Percentiles rank a stretch among this genome's conserved stretches.
phyloP scores from a whole-genome alignment of 2,329 filamentous ascomycete species.

The Ascochyta fabae region DNA sequence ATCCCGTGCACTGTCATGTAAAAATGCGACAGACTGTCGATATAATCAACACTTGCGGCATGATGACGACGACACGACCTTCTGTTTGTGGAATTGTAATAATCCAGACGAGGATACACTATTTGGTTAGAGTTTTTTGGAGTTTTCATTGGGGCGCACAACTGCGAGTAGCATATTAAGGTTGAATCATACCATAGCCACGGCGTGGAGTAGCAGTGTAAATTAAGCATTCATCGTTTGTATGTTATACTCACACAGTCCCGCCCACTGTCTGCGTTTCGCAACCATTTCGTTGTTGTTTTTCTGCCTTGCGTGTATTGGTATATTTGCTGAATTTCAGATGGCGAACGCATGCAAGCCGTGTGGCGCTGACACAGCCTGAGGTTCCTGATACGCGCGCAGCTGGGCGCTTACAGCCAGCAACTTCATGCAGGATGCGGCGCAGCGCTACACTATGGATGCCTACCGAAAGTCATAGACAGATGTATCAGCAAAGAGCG shows the following conservation, averaged over 20 bases:
- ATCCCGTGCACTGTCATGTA: slow-evolving; percentile 50
- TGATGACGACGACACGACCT: slow-evolving; percentile 5
- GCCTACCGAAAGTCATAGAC: background rate
- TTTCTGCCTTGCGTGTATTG: too few relatives aligned
- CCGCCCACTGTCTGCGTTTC: too few relatives aligned
- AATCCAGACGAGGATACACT: background rate
- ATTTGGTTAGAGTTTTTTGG: background rate
- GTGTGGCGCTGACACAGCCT: background rate
- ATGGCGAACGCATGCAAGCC: too few relatives aligned
- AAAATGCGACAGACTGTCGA: background rate
- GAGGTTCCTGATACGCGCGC: slow-evolving; percentile 1
- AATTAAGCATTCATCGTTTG: background rate
- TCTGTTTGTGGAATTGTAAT: background rate
- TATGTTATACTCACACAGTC: too few relatives aligned
- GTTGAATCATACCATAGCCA: background rate
- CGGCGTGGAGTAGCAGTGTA: background rate
- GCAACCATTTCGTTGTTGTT: too few relatives aligned
- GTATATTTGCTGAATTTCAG: too few relatives aligned
- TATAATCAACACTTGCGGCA: background rate
- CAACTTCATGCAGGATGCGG: slow-evolving; percentile 5
- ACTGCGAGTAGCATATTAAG: background rate
- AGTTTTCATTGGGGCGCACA: background rate
- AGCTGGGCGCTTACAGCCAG: slow-evolving; percentile 9
- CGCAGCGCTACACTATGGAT: slow-evolving; percentile 7
- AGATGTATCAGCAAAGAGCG: background rate